Percentiles rank a stretch among this genome's conserved stretches.
Evolutionary conservation across 805 yeast genomes (phyloP).

Genomic region (Middelhovenomyces tepae): DNA sequence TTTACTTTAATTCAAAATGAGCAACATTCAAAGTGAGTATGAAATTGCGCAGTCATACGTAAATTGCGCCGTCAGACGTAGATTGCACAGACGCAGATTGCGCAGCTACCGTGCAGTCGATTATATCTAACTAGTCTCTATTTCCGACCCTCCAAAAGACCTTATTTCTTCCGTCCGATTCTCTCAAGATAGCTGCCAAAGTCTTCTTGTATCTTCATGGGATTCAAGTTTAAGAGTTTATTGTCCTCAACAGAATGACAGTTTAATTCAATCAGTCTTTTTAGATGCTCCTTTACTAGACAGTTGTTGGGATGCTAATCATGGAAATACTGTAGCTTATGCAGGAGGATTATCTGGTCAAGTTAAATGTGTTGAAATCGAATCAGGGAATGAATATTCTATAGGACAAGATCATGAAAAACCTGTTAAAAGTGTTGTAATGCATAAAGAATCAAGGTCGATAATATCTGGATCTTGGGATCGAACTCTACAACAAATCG

Average conservation of each 20-base stretch:
- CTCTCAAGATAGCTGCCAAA: slow-evolving; percentile 25
- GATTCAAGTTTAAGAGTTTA: slow-evolving; percentile 42
- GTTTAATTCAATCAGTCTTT: slow-evolving; percentile 13
- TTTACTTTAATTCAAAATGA: too few species aligned
- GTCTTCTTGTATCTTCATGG: slow-evolving; percentile 49
- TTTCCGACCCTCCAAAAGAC: slow-evolving; percentile 31
- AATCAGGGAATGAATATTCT: slow-evolving; percentile 27
- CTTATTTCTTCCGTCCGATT: slow-evolving; percentile 36
- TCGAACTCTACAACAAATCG: slow-evolving; percentile 40
- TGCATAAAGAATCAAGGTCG: slow-evolving; percentile 23
- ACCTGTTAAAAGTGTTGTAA: slow-evolving; percentile 34
- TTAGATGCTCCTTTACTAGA: slow-evolving; percentile 28
- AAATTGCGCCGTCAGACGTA: too few species aligned
- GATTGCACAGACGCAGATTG: too few species aligned
- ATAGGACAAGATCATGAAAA: slow-evolving; percentile 29
- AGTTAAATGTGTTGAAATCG: slow-evolving; percentile 44
- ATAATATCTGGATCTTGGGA: slow-evolving; percentile 59
- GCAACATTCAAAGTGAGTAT: too few species aligned
- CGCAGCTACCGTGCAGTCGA: too few species aligned
- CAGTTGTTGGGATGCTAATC: slow-evolving; percentile 21
- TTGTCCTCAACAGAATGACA: slow-evolving; percentile 19
- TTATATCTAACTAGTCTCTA: too few species aligned
- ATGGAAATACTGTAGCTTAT: slow-evolving; percentile 26
- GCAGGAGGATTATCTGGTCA: slow-evolving; percentile 49
- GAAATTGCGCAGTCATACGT: too few species aligned